Conservation (phyloP, 2,329 filamentous ascomycete species). For the Elsinoe batatas region DNA sequence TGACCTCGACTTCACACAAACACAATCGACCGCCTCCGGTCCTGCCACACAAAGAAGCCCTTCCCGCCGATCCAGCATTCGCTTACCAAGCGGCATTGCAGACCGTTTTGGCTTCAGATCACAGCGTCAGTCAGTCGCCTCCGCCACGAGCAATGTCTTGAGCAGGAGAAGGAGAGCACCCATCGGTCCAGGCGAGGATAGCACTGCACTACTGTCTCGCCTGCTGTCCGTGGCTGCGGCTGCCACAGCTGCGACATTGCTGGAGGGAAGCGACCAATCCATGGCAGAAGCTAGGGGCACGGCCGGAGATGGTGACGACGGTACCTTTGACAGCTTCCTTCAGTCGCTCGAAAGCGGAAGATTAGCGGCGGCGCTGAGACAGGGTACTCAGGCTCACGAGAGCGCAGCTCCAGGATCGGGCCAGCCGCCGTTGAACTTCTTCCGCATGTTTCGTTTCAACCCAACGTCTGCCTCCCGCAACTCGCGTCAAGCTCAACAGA, state of each 20-base stretch:
- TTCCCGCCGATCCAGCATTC: constrained; percentile 15
- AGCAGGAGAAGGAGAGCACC: constrained; percentile 43
- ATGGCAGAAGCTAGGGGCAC: constrained; percentile 46
- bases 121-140: constrained; percentile 19
- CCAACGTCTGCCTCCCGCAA: constrained; percentile 9
- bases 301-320: constrained; percentile 47
- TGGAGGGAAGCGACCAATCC: constrained; percentile 48
- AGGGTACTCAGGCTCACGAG: constrained; percentile 31
- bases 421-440: constrained; percentile 52
- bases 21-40: constrained; percentile 18
- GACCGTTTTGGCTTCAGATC: constrained; percentile 24
- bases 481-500: constrained; percentile 21
- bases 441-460: constrained; percentile 55
- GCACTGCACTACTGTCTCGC: constrained; percentile 51
- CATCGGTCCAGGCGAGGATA: constrained; percentile 47
- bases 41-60: constrained; percentile 16
- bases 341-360: constrained; percentile 52
- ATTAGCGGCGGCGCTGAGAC: constrained; percentile 46
- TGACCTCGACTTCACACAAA: constrained; percentile 30
- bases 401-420: constrained; percentile 24
- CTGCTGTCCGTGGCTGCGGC: constrained; percentile 54
- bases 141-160: constrained; percentile 1
- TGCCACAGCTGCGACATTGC: constrained; percentile 54
- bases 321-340: constrained; percentile 53
- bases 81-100: constrained; percentile 20